Base-by-base conservation (phyloP, 1,284 basidiomycete genomes). In the Thecaphora frezii region DNA sequence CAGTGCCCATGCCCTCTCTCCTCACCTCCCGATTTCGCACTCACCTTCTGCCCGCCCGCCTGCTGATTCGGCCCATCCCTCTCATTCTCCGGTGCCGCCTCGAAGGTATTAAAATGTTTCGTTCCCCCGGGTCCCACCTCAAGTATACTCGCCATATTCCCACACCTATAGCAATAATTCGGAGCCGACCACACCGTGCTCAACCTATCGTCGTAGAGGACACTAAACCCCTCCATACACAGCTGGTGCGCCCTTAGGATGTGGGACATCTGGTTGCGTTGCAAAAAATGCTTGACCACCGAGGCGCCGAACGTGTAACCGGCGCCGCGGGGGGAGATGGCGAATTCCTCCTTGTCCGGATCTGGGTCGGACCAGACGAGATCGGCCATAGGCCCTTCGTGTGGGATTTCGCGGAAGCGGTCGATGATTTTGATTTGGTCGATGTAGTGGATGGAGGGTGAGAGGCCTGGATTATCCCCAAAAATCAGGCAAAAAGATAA, bases 321-420 rank as follows among this genome's bases (percentile, higher is more conserved):
- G 3, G 96, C 96, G 44, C 96, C 96, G 65, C 93, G 86, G 46
- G 96, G 94, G 54, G 92, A 96, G 80, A 98, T 97, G 39, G 94
- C 94, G 80, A 97, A 98, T 76, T 98, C 96, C 79, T 97, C 94
- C 80, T 97, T 97, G 80, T 97, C 94, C 42, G 92, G 88, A 82
- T 99, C 96, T 28, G 96, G 96, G 84, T 99, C 96, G 42, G 93
- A 97, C 96, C 96, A 99, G 2, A 99, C 96, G 23, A 99, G 85
- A 83, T 99, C 96, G n/a, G 94, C 94, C 93, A 99, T 98, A 5
- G 96, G 94, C 1, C 96, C 96, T 82, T 99, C 96, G 76, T 98
- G 96, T 40, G 96, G 96, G 59, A 99, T 97, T 83, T 99, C 96
- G 90, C 94, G 85, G 83, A 98, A 98, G 47, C 96, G 88, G 83